Percentiles rank a stretch among this genome's conserved stretches.
These are phyloP conservation scores for Syncephalastrum sp. DNA, from an alignment of 371 early-diverging fungal species.

Conservation along the genomic window DNA sequence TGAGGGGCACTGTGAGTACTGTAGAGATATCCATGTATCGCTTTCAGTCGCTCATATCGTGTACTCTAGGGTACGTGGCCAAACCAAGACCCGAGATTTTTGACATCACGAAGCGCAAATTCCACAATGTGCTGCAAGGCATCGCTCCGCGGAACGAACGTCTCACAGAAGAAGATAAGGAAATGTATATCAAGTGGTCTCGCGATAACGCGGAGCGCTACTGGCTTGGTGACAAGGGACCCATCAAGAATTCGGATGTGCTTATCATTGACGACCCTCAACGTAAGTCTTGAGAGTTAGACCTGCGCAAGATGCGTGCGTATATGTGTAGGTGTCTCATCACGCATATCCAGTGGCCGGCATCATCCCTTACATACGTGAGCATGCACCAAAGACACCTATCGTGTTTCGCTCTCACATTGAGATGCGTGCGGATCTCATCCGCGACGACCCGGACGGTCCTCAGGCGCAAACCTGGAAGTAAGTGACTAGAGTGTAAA, in stretches of 20 bases:
- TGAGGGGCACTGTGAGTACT: conserved; percentile 60
- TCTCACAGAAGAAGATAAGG: conserved; percentile 70
- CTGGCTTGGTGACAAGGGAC: conserved; percentile 71
- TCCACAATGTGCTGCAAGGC: conserved; percentile 90
- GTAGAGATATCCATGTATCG: not conserved
- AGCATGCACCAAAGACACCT: conserved; percentile 64
- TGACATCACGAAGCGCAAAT: conserved; percentile 83
- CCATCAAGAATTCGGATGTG: conserved; percentile 68
- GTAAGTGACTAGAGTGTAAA: conserved; percentile 19
- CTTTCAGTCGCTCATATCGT: not conserved
- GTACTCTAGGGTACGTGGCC: conserved; percentile 61
- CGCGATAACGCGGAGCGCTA: conserved; percentile 72
- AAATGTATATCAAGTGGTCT: conserved; percentile 73
- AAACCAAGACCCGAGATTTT: conserved; percentile 81
- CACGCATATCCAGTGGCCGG: conserved; percentile 50
- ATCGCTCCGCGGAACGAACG: conserved; percentile 64
- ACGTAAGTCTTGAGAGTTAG: conserved; percentile 30
- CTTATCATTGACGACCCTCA: conserved; percentile 91
- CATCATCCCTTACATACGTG: conserved; percentile 74
- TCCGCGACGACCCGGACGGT: conserved; percentile 47
- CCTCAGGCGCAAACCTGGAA: conserved; percentile 69
- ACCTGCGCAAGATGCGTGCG: too few relatives aligned
- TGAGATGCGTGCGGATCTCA: conserved; percentile 75
- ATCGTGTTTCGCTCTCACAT: conserved; percentile 89
- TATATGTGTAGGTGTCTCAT: too few relatives aligned